Conservation (phyloP, 352 stramenopile species). For the Blastocystis sp. region DNA sequence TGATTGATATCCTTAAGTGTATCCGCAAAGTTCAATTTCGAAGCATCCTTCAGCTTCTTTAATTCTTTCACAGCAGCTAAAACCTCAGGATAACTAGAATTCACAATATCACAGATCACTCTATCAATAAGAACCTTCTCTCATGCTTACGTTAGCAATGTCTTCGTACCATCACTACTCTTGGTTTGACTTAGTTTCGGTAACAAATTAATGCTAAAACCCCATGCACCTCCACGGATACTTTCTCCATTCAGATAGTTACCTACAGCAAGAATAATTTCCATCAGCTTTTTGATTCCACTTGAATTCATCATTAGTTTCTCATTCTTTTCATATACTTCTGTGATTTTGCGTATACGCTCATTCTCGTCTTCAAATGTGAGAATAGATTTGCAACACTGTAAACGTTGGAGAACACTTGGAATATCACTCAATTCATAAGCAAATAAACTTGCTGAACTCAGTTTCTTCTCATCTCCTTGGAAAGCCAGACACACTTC, state of each 20-base stretch:
- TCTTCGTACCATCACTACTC: conserved; percentile 62
- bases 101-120: conserved; percentile 61
- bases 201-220: conserved; percentile 81
- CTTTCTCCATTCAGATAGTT: conserved; percentile 84
- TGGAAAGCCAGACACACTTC: conserved; percentile 47
- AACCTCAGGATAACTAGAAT: conserved; percentile 31
- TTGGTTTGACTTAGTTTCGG: conserved; percentile 79
- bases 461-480: conserved; percentile 59
- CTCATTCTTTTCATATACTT: neutral
- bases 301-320: conserved; percentile 70
- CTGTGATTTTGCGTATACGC: neutral
- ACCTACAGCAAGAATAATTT: conserved; percentile 77
- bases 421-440: conserved; percentile 44
- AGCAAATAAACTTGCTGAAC: conserved; percentile 59
- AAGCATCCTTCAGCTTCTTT: conserved; percentile 14
- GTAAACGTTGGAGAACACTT: conserved; percentile 15
- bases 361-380: conserved; percentile 30
- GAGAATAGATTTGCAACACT: conserved; percentile 47
- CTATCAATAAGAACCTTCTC: neutral
- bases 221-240: conserved; percentile 76
- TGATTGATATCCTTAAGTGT: neutral
- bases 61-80: conserved; percentile 40
- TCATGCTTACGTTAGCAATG: conserved; percentile 62
- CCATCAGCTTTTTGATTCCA: conserved; percentile 78
- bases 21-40: conserved; percentile 18